Percentiles rank a stretch among this genome's conserved stretches.
Conservation (phyloP, 2,329 filamentous ascomycete genomes). For the Neopestalotiopsis sp. region DNA sequence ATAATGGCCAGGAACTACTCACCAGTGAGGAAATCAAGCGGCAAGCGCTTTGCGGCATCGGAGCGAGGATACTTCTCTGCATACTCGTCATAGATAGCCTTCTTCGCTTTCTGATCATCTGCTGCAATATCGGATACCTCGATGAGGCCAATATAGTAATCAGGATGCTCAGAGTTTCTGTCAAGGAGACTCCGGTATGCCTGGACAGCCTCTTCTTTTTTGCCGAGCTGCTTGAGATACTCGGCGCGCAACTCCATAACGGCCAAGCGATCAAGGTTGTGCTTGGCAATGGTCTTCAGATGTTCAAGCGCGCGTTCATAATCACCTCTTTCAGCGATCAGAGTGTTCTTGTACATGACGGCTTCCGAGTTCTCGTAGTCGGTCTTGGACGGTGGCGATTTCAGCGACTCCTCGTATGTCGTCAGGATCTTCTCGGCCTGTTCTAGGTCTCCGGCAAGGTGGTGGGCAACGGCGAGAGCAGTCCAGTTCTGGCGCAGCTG, state of each 20-base stretch:
- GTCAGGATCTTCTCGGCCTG: conserved; percentile 91
- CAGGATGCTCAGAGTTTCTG: conserved; percentile 85
- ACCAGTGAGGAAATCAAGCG: conserved; percentile 86
- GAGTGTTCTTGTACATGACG: conserved; percentile 89
- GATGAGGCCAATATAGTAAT: conserved; percentile 83
- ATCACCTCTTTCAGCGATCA: conserved; percentile 91
- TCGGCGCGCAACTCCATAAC: conserved; percentile 86
- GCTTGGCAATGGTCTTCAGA: conserved; percentile 77
- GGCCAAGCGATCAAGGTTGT: conserved; percentile 81
- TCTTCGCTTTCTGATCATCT: conserved; percentile 67
- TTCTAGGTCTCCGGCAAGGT: conserved; percentile 82
- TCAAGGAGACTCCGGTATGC: conserved; percentile 84
- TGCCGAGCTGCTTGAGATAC: conserved; percentile 79
- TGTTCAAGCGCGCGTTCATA: conserved; percentile 84
- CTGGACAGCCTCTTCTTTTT: conserved; percentile 79
- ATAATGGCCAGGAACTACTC: conserved; percentile 27
- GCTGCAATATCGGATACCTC: conserved; percentile 68
- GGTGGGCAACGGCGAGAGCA: conserved; percentile 91
- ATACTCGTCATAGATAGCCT: conserved; percentile 82
- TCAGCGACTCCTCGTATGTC: conserved; percentile 92
- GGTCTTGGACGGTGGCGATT: conserved; percentile 74
- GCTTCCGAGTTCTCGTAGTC: conserved; percentile 96
- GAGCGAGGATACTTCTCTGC: conserved; percentile 80
- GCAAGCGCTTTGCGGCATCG: conserved; percentile 85
- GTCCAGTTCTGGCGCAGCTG: conserved; percentile 94